These are phyloP conservation scores for Thraustochytrium sp. DNA, from an alignment of 352 stramenopile genomes.

Conservation along the genomic window DNA sequence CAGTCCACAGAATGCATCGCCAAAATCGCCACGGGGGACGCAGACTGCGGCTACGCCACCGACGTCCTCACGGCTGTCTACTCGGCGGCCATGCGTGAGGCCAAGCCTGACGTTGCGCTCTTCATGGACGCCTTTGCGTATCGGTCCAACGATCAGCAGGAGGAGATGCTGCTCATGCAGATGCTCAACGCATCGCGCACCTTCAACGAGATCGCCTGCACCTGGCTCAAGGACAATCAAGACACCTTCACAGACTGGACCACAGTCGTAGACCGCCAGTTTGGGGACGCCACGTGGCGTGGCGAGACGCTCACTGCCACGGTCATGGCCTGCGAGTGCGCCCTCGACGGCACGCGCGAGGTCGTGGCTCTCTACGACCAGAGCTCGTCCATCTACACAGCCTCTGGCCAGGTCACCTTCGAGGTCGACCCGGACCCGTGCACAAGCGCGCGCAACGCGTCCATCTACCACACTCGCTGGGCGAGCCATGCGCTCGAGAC, in stretches of 20 bases:
- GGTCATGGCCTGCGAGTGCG: background rate
- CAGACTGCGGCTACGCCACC: background rate
- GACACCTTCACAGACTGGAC: background rate
- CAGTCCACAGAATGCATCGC: background rate
- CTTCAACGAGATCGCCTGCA: background rate
- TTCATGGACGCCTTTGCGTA: background rate
- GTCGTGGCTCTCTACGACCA: background rate
- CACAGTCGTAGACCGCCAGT: background rate
- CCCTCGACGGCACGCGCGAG: background rate
- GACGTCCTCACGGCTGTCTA: background rate
- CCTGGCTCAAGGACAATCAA: background rate
- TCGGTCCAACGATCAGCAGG: background rate
- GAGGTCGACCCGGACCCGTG: background rate
- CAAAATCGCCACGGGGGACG: background rate
- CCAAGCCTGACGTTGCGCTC: background rate
- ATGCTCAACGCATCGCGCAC: background rate
- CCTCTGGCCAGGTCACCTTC: background rate
- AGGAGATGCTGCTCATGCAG: background rate
- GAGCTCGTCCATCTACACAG: background rate
- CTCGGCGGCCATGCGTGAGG: background rate
- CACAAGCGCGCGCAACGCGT: background rate
- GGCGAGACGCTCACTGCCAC: background rate
- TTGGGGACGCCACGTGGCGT: background rate
- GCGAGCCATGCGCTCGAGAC: background rate
- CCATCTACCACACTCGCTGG: slow-evolving; percentile 22